Evolutionary conservation across 2,329 filamentous ascomycete genomes (phyloP).

Genomic region (Blumeria hordei): DNA sequence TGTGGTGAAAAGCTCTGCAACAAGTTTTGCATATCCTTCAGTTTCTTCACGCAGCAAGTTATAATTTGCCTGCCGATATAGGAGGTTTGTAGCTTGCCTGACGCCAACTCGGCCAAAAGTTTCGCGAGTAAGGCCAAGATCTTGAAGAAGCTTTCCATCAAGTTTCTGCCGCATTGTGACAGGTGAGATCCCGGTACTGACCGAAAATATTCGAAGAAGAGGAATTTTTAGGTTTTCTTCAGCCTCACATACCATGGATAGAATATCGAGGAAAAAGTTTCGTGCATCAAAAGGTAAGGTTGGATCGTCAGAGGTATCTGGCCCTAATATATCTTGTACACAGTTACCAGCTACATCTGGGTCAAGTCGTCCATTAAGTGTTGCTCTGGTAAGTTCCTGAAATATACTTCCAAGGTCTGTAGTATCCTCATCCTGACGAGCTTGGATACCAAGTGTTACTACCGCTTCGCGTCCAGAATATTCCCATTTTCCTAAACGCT

Average conservation of each 20-base stretch:
- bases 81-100: slow-evolving; percentile 70
- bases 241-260: slow-evolving; percentile 55
- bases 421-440: slow-evolving; percentile 41
- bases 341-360: slow-evolving; percentile 44
- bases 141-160: slow-evolving; percentile 52
- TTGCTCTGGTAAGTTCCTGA: slow-evolving; percentile 63
- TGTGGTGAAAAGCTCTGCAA: slow-evolving; percentile 86
- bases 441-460: slow-evolving; percentile 37
- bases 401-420: slow-evolving; percentile 48
- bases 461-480: slow-evolving; percentile 41
- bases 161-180: slow-evolving; percentile 55
- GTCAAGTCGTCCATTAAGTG: slow-evolving; percentile 42
- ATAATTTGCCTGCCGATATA: slow-evolving; percentile 93
- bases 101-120: slow-evolving; percentile 67
- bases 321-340: slow-evolving; percentile 49
- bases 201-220: slow-evolving; percentile 40
- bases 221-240: slow-evolving; percentile 28
- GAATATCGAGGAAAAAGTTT: slow-evolving; percentile 56
- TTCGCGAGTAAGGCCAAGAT: slow-evolving; percentile 59
- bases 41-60: slow-evolving; percentile 87
- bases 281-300: slow-evolving; percentile 31
- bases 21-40: slow-evolving; percentile 87
- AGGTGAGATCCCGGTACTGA: slow-evolving; percentile 47
- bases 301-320: slow-evolving; percentile 25
- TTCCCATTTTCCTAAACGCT: slow-evolving; percentile 42